Percentiles rank a stretch among this genome's conserved stretches.
phyloP scores from a whole-genome alignment of 345 rosid species.

The Xanthoceras sorbifolium region DNA sequence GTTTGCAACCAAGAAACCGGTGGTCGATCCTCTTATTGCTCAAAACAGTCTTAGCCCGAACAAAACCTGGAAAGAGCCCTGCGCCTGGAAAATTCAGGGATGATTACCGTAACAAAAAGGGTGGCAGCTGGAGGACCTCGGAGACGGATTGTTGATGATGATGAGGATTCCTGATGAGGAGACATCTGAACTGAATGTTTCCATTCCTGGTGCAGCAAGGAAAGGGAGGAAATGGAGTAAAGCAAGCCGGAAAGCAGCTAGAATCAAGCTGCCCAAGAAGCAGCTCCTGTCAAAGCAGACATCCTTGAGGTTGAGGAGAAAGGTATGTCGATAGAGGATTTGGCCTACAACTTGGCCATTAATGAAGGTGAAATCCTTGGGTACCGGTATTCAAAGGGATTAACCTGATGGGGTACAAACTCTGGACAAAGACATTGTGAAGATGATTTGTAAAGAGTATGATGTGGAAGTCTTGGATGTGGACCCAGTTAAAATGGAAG shows the following conservation, averaged over 20 bases:
- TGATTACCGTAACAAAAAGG: conserved; percentile 61
- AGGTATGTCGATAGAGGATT: conserved; percentile 87
- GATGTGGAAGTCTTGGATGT: conserved; percentile 89
- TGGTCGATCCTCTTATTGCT: conserved; percentile 66
- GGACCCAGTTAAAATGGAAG: conserved; percentile 71
- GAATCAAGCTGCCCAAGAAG: conserved; percentile 87
- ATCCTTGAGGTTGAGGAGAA: conserved; percentile 90
- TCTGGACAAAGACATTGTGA: conserved; percentile 88
- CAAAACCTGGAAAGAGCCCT: conserved; percentile 75
- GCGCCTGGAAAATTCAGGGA: conserved; percentile 69
- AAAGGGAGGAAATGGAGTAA: conserved; percentile 99
- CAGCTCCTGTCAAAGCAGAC: conserved; percentile 95
- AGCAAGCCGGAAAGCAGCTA: conserved; percentile 94
- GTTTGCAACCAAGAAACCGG: conserved; percentile 77
- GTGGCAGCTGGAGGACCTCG: conserved; percentile 56
- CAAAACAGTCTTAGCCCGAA: conserved; percentile 76
- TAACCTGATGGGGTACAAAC: conserved; percentile 96
- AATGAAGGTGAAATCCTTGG: conserved; percentile 95
- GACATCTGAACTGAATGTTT: conserved; percentile 55
- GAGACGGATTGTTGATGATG: conserved; percentile 51
- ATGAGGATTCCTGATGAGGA: conserved; percentile 81
- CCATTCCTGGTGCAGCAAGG: conserved; percentile 69
- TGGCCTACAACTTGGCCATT: conserved; percentile 77
- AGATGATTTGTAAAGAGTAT: conserved; percentile 85
- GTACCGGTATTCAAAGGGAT: conserved; percentile 78